Base-by-base conservation (phyloP, 2,329 filamentous ascomycete species). In the Verticillium klebahnii region DNA sequence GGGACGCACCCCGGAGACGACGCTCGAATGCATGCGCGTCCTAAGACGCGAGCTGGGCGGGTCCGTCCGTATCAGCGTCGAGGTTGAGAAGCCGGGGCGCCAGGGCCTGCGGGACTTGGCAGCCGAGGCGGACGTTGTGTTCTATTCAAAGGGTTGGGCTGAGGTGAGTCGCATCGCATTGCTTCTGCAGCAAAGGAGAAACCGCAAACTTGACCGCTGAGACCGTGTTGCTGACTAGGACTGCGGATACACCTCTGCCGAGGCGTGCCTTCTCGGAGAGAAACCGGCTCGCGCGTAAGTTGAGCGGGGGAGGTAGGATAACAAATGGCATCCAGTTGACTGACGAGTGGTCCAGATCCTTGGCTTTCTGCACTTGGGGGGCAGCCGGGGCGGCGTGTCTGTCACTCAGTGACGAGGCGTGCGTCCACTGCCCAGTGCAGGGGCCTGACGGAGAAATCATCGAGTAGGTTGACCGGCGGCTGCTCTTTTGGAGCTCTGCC, bases 101-200 rank as follows among this genome's bases (percentile, higher is more conserved):
- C 72, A 74, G 32, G 87, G 86, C 2, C 78, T 92, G 61, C 74
- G 78, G 58, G 78, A 83, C 32, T 79, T 91, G 57, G 87, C 87
- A 31, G 77, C 78, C 40, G 78, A 82, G 67, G 89, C 88, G 29
- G 86, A 92, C 69, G 82, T 90, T 19, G 84, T 92, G n/a, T 91
- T 92, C 71, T 92, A 89, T 74, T 90, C 89, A 14, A 84, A 82
- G 68, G 80, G 79, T 58, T 92, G 89, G 89, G 89, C 89, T 63
- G 82, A 88, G 77, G 88, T 89, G 74, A 74, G 76, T 74, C 9
- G 34, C 15, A 52, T 25, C n/a, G 12, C 45, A 19, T 52, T 52
- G 45, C 45, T 52, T 52, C 45, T 52, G 45, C 19, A 52, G n/a
- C 45, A 52, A 52, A 23, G 9, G 45, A 52, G 45, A 23, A 5